phyloP scores from a whole-genome alignment of 192 early-diverging fungal species.

The Geosiphon pyriformis region DNA sequence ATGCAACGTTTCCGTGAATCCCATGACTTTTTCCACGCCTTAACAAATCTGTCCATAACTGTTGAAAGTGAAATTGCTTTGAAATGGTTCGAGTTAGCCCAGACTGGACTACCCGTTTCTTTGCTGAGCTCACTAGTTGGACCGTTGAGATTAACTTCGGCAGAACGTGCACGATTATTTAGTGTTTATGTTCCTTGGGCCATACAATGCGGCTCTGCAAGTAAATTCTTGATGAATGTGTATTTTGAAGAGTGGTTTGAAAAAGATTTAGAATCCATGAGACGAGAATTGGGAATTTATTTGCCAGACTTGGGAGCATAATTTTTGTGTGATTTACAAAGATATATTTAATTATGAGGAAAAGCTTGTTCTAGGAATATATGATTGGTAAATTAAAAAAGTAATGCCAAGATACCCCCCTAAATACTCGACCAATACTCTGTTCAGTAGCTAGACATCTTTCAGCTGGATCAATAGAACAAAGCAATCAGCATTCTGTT shows the following conservation, averaged over 20 bases:
- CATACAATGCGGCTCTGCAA: slow-evolving; percentile 68
- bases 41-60: slow-evolving; percentile 74
- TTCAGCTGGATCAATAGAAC: too few relatives aligned
- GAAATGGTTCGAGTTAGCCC: slow-evolving; percentile 92
- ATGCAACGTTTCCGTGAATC: slow-evolving; percentile 90
- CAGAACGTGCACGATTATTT: slow-evolving; percentile 61
- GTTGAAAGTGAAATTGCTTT: slow-evolving; percentile 90
- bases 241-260: slow-evolving; percentile 84
- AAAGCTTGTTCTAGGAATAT: too few relatives aligned
- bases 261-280: slow-evolving; percentile 58
- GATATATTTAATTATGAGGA: too few relatives aligned
- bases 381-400: too few relatives aligned
- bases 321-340: too few relatives aligned
- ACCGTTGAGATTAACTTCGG: slow-evolving; percentile 58
- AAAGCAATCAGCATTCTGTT: too few relatives aligned
- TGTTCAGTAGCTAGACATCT: too few relatives aligned
- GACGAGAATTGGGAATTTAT: slow-evolving; percentile 68
- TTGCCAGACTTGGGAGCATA: too few relatives aligned
- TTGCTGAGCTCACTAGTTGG: slow-evolving; percentile 79
- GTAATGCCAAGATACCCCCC: too few relatives aligned
- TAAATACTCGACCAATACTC: too few relatives aligned
- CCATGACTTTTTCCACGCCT: slow-evolving; percentile 91
- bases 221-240: slow-evolving; percentile 80
- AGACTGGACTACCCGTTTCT: slow-evolving; percentile 87
- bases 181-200: slow-evolving; percentile 87